Conservation (phyloP, 345 rosid genomes). For the Mercurialis annua region DNA sequence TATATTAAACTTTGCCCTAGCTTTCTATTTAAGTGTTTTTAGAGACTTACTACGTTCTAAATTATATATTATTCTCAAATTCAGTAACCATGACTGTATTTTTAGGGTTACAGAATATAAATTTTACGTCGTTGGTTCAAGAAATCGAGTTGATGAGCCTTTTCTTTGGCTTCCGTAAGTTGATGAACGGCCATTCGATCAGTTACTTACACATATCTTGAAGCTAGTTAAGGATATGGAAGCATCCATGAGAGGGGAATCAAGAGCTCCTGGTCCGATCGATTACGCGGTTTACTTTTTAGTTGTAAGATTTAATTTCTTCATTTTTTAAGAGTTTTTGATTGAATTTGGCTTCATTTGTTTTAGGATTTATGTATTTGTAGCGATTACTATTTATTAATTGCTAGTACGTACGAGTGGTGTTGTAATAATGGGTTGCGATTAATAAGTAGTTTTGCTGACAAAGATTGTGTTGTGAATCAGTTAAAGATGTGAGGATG, state of each 20-base stretch:
- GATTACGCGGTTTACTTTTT: neutral
- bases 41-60: neutral
- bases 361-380: neutral
- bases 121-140: neutral
- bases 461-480: slow-evolving; percentile 2
- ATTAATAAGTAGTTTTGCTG: neutral
- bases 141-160: neutral
- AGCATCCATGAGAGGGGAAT: slow-evolving; percentile 43
- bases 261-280: slow-evolving; percentile 58
- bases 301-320: neutral
- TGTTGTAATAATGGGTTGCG: neutral
- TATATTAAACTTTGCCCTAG: neutral
- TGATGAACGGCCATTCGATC: slow-evolving; percentile 2
- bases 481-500: neutral
- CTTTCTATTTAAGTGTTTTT: neutral
- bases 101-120: neutral
- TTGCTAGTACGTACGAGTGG: neutral
- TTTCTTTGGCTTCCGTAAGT: slow-evolving; percentile 14
- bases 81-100: slow-evolving; percentile 6
- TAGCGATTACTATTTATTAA: neutral
- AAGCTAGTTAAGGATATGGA: slow-evolving; percentile 4
- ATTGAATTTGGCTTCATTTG: neutral
- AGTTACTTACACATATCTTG: neutral
- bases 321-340: neutral
- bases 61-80: neutral